Evolutionary conservation across 2,329 filamentous ascomycete genomes (phyloP).

Genomic region (Aspergillus piperis): DNA sequence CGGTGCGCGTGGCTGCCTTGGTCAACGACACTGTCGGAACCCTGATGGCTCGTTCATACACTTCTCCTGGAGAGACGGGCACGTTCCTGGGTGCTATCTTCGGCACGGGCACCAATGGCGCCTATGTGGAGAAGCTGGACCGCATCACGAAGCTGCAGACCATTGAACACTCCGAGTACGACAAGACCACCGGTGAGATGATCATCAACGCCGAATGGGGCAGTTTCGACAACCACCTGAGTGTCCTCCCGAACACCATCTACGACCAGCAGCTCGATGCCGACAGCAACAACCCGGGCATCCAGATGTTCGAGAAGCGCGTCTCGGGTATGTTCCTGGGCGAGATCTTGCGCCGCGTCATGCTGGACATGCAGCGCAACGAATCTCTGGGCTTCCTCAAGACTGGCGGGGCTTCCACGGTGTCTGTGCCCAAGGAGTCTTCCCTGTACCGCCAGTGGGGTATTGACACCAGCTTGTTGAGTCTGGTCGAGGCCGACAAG

Average conservation of each 20-base stretch:
- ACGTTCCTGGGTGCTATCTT: conserved; percentile 96
- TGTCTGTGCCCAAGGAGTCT: conserved; percentile 65
- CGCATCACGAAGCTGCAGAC: conserved; percentile 75
- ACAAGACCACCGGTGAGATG: conserved; percentile 85
- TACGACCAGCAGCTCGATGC: conserved; percentile 80
- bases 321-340: conserved; percentile 98
- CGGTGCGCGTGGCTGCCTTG: conserved; percentile 90
- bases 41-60: conserved; percentile 95
- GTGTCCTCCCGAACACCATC: conserved; percentile 78
- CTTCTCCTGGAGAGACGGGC: conserved; percentile 80
- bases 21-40: conserved; percentile 98
- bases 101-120: conserved; percentile 94
- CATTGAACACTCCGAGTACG: conserved; percentile 62
- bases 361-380: conserved; percentile 72
- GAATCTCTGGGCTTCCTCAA: conserved; percentile 70
- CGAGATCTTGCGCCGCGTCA: conserved; percentile 79
- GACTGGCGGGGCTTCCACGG: conserved; percentile 73
- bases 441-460: conserved; percentile 80
- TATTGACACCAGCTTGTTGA: conserved; percentile 87
- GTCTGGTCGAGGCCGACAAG: conserved; percentile 78
- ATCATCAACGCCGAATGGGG: conserved; percentile 99
- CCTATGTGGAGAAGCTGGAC: conserved; percentile 88
- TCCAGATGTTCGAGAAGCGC: conserved; percentile 99
- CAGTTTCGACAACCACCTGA: conserved; percentile 92
- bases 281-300: conserved; percentile 83